These are phyloP conservation scores for Flaveria ramosissima DNA, from an alignment of 129 eudicot genomes.

Conservation along the genomic window DNA sequence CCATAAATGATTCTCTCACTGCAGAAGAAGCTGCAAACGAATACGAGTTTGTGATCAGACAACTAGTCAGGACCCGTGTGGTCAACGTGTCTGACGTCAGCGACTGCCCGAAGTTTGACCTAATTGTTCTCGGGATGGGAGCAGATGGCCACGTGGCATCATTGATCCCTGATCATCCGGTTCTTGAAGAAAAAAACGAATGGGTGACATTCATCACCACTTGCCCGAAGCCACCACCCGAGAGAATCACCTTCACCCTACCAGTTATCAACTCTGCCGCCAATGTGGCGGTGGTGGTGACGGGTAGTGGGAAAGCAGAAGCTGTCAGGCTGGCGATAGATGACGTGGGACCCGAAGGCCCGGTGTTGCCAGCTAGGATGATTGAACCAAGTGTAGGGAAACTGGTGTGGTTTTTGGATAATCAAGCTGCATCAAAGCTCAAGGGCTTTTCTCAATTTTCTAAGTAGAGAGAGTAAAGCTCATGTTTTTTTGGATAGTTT, in stretches of 20 bases:
- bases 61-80: constrained; percentile 82
- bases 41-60: constrained; percentile 85
- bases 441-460: constrained; percentile 51
- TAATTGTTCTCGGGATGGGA: constrained; percentile 77
- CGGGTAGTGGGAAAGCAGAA: constrained; percentile 77
- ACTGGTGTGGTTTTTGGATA: constrained; percentile 86
- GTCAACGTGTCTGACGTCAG: constrained; percentile 69
- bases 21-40: constrained; percentile 87
- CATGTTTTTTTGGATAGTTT: constrained; percentile 3
- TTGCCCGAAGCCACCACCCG: constrained; percentile 85
- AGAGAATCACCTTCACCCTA: constrained; percentile 78
- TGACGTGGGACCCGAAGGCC: constrained; percentile 49
- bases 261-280: constrained; percentile 90
- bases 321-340: constrained; percentile 58
- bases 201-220: constrained; percentile 83
- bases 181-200: constrained; percentile 54
- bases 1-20: constrained; percentile 69
- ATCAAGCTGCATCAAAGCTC: constrained; percentile 70
- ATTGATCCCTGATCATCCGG: constrained; percentile 64
- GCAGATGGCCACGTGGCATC: constrained; percentile 91
- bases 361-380: constrained; percentile 72
- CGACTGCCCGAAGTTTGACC: constrained; percentile 89
- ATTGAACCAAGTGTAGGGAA: constrained; percentile 68
- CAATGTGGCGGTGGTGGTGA: constrained; percentile 72
- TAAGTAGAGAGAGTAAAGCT: constrained; percentile 28